A percentile compares a stretch with the other conserved stretches of the same genome.
phyloP scores from a whole-genome alignment of 2,329 filamentous ascomycete genomes.

The Clarireedia hainanense region DNA sequence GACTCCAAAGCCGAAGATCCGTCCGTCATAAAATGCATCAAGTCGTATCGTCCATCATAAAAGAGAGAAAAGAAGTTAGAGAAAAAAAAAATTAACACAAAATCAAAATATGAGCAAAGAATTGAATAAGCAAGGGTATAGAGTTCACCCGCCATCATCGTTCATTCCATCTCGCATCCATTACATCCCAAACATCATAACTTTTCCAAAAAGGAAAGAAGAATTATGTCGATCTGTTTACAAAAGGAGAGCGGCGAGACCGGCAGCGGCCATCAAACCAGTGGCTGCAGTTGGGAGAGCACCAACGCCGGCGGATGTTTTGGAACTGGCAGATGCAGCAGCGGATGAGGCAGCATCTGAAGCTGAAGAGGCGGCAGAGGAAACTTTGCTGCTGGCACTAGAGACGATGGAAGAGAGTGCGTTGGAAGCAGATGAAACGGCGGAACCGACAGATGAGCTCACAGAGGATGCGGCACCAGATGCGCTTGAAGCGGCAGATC shows the following conservation, averaged over 20 bases:
- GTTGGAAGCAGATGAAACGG: constrained; percentile 8
- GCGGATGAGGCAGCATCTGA: constrained; percentile 9
- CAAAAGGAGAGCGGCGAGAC: constrained; percentile 27
- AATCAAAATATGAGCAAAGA: constrained; percentile 24
- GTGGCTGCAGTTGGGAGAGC: constrained; percentile 15
- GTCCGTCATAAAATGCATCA: not conserved
- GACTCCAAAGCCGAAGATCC: not conserved
- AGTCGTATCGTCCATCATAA: not conserved
- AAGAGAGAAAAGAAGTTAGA: constrained; percentile 5
- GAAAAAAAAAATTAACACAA: constrained; percentile 10
- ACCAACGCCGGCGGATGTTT: not conserved
- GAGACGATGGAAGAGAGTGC: constrained; percentile 7
- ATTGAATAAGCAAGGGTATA: constrained; percentile 22
- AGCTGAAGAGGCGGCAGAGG: constrained; percentile 12
- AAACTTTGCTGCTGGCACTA: constrained; percentile 3
- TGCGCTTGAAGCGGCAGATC: constrained; percentile 15
- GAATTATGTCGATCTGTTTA: constrained; percentile 15
- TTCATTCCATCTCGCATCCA: constrained; percentile 11
- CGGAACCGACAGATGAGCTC: constrained; percentile 1
- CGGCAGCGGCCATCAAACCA: constrained; percentile 24
- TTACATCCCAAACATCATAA: constrained; percentile 3
- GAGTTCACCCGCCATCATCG: constrained; percentile 9
- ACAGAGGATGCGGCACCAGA: constrained; percentile 18
- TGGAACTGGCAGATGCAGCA: not conserved
- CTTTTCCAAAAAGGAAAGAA: constrained; percentile 10